Conservation (phyloP, 768 basidiomycete species). For the Leccinum barrowsii region DNA sequence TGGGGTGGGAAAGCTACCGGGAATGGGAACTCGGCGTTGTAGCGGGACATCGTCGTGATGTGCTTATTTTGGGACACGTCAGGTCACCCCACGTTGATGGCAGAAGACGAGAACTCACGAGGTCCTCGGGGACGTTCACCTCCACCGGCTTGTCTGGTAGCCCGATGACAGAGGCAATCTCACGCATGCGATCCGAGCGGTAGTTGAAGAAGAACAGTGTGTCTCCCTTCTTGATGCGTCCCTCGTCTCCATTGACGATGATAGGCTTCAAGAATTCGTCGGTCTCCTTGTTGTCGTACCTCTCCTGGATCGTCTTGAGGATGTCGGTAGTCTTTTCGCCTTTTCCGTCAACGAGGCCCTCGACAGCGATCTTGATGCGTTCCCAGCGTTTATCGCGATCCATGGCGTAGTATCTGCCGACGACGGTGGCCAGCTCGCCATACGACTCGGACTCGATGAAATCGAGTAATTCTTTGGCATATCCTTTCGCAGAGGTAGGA, state of each 20-base stretch:
- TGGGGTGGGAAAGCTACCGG: slow-evolving; percentile 90
- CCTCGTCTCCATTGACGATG: slow-evolving; percentile 75
- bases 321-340: slow-evolving; percentile 54
- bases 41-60: slow-evolving; percentile 92
- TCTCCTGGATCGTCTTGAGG: slow-evolving; percentile 64
- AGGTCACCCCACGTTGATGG: not conserved
- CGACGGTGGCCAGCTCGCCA: slow-evolving; percentile 79
- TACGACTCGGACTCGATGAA: slow-evolving; percentile 75
- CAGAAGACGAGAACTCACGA: slow-evolving; percentile 47
- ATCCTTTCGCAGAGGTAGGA: slow-evolving; percentile 75
- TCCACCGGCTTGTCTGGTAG: slow-evolving; percentile 82
- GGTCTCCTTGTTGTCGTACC: slow-evolving; percentile 82
- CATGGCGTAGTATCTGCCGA: slow-evolving; percentile 96
- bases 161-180: slow-evolving; percentile 81
- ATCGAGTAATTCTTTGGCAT: slow-evolving; percentile 70
- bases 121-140: slow-evolving; percentile 71
- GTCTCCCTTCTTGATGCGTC: slow-evolving; percentile 81
- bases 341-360: slow-evolving; percentile 73
- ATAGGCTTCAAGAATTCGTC: slow-evolving; percentile 97
- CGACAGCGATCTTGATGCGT: slow-evolving; percentile 83
- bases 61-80: slow-evolving; percentile 38
- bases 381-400: slow-evolving; percentile 98
- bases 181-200: slow-evolving; percentile 93
- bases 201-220: slow-evolving; percentile 98
- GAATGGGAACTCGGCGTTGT: slow-evolving; percentile 91